Percentiles rank a stretch among this genome's conserved stretches.
Conservation (phyloP, 805 yeast species). For the Candida caryicola region DNA sequence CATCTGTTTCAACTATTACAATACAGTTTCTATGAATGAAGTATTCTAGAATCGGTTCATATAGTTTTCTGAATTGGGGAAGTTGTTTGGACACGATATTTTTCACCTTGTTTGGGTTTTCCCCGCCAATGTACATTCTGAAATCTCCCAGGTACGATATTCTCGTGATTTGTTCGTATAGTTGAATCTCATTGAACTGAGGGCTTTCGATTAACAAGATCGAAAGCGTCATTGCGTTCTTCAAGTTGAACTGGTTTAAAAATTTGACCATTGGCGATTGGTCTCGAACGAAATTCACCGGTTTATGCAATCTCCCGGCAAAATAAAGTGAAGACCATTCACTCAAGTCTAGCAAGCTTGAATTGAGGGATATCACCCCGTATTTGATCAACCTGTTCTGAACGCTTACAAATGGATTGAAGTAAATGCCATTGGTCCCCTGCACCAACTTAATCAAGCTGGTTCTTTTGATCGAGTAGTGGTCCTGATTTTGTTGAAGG, state of each 20-base stretch:
- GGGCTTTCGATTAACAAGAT: conserved; percentile 43
- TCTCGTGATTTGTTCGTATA: conserved; percentile 74
- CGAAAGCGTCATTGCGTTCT: conserved; percentile 73
- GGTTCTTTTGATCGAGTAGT: conserved; percentile 57
- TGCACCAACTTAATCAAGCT: conserved; percentile 39
- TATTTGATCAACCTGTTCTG: conserved; percentile 62
- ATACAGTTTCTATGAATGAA: conserved; percentile 20
- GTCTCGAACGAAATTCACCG: conserved; percentile 73
- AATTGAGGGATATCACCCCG: conserved; percentile 72
- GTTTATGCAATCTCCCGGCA: conserved; percentile 93
- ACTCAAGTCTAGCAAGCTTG: conserved; percentile 63
- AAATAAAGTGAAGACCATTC: conserved; percentile 84
- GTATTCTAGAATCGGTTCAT: conserved; percentile 53
- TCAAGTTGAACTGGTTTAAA: conserved; percentile 72
- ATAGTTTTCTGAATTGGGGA: conserved; percentile 64
- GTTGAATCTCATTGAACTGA: conserved; percentile 55
- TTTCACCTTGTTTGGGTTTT: conserved; percentile 81
- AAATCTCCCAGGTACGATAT: conserved; percentile 90
- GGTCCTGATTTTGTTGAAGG: conserved; percentile 61
- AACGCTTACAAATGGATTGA: conserved; percentile 81
- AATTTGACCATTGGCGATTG: conserved; percentile 55
- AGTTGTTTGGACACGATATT: conserved; percentile 84
- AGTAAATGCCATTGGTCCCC: conserved; percentile 79
- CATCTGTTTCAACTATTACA: conserved; percentile 11
- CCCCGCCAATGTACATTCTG: conserved; percentile 82